phyloP scores from a whole-genome alignment of 2,329 filamentous ascomycete genomes.

The Drechslerella coelobrocha region DNA sequence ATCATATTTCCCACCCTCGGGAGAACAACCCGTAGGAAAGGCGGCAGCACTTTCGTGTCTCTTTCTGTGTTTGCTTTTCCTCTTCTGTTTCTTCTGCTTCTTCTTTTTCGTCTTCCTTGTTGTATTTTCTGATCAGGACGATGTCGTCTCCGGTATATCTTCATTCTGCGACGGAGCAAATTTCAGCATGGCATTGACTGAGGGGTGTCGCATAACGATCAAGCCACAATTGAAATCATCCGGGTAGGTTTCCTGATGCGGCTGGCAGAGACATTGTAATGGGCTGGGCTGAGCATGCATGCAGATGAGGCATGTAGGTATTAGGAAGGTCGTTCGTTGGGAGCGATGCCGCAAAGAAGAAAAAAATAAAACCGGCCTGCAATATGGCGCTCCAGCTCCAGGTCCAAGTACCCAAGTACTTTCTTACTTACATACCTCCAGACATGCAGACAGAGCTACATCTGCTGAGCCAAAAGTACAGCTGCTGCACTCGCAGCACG shows the following conservation, averaged over 20 bases:
- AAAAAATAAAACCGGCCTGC: not conserved
- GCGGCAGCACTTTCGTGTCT: no score
- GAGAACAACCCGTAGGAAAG: no score
- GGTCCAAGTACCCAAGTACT: not conserved
- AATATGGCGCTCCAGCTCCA: not conserved
- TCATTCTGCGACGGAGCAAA: slow-evolving; percentile 16
- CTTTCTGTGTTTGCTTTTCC: no score
- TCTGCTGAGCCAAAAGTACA: no score
- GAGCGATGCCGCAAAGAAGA: not conserved
- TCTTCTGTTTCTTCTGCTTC: not conserved
- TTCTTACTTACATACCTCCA: not conserved
- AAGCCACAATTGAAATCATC: slow-evolving; percentile 25
- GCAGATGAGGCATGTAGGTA: not conserved
- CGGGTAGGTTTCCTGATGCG: slow-evolving; percentile 32
- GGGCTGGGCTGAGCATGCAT: slow-evolving; percentile 10
- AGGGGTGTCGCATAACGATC: slow-evolving; percentile 27
- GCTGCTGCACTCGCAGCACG: no score
- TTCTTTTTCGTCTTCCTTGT: not conserved
- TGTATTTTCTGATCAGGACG: not conserved
- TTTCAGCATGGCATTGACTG: slow-evolving; percentile 1
- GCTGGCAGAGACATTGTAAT: slow-evolving; percentile 8
- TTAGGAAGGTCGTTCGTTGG: slow-evolving; percentile 18
- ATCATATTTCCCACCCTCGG: no score
- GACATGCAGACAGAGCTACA: no score
- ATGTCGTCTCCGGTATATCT: not conserved